Evolutionary conservation across 2,329 filamentous ascomycete species (phyloP).

Genomic region (Colletotrichum liriopes): DNA sequence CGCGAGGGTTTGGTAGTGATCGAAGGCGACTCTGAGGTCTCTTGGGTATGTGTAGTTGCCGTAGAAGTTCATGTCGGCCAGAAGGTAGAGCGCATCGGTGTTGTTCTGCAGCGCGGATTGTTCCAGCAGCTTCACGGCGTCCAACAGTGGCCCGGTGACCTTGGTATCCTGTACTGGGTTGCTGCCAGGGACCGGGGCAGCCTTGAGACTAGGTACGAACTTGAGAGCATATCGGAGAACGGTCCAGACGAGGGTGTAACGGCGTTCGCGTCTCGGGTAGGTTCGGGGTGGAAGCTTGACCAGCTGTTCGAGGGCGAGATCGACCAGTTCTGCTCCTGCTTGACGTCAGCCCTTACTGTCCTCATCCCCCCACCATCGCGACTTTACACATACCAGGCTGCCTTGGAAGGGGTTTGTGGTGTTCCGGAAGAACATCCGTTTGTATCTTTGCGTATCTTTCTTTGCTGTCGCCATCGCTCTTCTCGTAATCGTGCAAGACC

Average conservation of each 20-base stretch:
- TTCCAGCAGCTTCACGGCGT: constrained; percentile 68
- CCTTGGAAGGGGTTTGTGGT: constrained; percentile 47
- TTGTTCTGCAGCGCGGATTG: constrained; percentile 71
- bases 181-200: constrained; percentile 60
- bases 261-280: constrained; percentile 61
- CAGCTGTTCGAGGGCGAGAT: constrained; percentile 66
- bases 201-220: constrained; percentile 66
- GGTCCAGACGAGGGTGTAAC: constrained; percentile 60
- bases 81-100: constrained; percentile 88
- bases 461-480: constrained; percentile 48
- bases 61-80: constrained; percentile 97
- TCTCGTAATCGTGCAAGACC: constrained; percentile 52
- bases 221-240: constrained; percentile 62
- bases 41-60: constrained; percentile 92
- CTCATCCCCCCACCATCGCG: constrained; percentile 27
- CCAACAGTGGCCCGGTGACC: constrained; percentile 61
- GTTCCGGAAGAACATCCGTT: constrained; percentile 50
- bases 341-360: constrained; percentile 17
- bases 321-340: constrained; percentile 68
- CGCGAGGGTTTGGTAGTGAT: constrained; percentile 85
- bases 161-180: constrained; percentile 49
- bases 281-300: constrained; percentile 64
- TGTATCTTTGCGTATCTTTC: constrained; percentile 53
- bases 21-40: constrained; percentile 85
- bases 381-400: constrained; percentile 56